These are phyloP conservation scores for Trichaptum fuscoviolaceum DNA, from an alignment of 768 basidiomycete species.

Conservation along the genomic window DNA sequence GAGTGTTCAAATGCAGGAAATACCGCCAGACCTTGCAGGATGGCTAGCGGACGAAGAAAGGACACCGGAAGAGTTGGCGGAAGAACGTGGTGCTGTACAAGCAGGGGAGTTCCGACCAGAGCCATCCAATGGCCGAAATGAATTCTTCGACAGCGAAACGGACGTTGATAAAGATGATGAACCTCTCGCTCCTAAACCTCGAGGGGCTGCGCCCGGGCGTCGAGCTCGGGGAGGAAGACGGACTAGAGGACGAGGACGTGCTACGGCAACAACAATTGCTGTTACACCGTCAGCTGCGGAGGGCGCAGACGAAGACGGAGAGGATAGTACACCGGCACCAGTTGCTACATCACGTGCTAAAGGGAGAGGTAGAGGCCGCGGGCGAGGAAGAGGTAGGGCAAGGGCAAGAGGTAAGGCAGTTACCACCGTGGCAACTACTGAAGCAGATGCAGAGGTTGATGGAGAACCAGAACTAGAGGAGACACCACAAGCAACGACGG, in stretches of 20 bases:
- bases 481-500: background rate
- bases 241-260: conserved; percentile 23
- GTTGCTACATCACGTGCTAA: conserved; percentile 25
- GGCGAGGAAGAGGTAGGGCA: conserved; percentile 7
- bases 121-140: conserved; percentile 51
- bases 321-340: conserved; percentile 23
- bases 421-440: background rate
- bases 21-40: conserved; percentile 85
- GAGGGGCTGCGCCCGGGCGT: conserved; percentile 21
- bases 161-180: conserved; percentile 51
- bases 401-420: conserved; percentile 1
- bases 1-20: conserved; percentile 94
- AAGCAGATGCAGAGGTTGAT: background rate
- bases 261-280: conserved; percentile 14
- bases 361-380: conserved; percentile 22
- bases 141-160: conserved; percentile 68
- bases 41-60: conserved; percentile 70
- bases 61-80: conserved; percentile 62
- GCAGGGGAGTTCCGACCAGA: conserved; percentile 55
- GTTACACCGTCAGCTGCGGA: conserved; percentile 21
- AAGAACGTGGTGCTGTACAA: conserved; percentile 53
- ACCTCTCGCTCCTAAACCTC: conserved; percentile 25
- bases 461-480: background rate
- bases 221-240: conserved; percentile 20
- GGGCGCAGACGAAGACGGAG: conserved; percentile 35